Base-by-base conservation (phyloP, 352 stramenopile genomes). In the Phytophthora ramorum region DNA sequence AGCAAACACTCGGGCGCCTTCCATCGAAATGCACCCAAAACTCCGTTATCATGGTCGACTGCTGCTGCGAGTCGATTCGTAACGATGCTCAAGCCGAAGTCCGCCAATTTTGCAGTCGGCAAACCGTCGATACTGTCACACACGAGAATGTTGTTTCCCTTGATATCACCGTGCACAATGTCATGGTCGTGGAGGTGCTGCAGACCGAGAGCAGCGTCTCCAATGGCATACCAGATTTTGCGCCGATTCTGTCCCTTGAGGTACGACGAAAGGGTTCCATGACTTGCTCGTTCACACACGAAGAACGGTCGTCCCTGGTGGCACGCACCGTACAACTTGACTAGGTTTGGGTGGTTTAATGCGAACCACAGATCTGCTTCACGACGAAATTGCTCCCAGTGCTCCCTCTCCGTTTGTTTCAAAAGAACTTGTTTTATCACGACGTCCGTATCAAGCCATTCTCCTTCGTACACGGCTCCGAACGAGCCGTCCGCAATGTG, bases 251-350 rank as follows among this genome's bases (percentile, higher is more conserved):
- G 46, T 14, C 32, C 41, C 34, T 55, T 60, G 5, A 50, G 19
- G 52, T 45, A 67, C 10, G 28, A 41, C 2, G 59, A 41, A 41
- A 69, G 37, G 4, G 61, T 69, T 22, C 61, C 61, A 26, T 63
- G 28, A 37, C 41, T 55, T 20, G 65, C 58, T 1, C 26, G 52
- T 30, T 73, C 65, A 17, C 65, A 73, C 7, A 69, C 65, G 28
- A 73, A 73, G 58, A 69, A 73, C 9, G 65, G 65, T 16, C 48
- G 32, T n/a, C 58, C 58, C 43, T 69, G 44, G 35, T 69, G 65
- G 20, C 58, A 73, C 10, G 58, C 58, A 24, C 41, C 58, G 20
- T 69, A 73, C 20, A 73, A 38, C 35, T 73, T 63, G 9, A 73
- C 55, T 20, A 69, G 38, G 20, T 73, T 73, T 9, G 47, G 57